Percentiles rank a stretch among this genome's conserved stretches.
These are phyloP conservation scores for Exophiala bonariae DNA, from an alignment of 2,329 filamentous ascomycete species.

Conservation along the genomic window DNA sequence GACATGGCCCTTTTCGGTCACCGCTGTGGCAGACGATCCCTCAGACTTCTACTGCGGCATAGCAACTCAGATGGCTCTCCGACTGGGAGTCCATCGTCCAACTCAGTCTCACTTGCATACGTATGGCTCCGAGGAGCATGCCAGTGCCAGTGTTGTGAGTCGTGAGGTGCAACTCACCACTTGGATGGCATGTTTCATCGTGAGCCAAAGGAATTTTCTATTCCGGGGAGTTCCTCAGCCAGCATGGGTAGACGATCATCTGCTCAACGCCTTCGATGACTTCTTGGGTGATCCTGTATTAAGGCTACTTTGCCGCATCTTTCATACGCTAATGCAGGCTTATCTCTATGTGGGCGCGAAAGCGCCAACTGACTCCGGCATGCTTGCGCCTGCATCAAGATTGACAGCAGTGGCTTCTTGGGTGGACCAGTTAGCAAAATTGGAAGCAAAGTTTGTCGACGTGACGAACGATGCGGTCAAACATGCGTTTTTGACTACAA, in stretches of 20 bases:
- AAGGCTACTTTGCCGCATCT: conserved; percentile 7
- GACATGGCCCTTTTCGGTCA: conserved; percentile 28
- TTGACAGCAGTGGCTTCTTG: conserved; percentile 1
- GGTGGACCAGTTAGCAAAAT: neutral
- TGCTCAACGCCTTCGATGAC: conserved; percentile 6
- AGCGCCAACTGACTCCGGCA: conserved; percentile 3
- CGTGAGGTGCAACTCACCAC: conserved; percentile 22
- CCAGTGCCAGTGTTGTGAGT: conserved; percentile 11
- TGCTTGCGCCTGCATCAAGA: conserved; percentile 4
- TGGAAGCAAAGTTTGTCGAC: conserved; percentile 3
- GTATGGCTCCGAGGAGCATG: conserved; percentile 20
- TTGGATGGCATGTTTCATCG: conserved; percentile 26
- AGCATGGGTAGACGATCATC: conserved; percentile 1
- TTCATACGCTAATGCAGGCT: conserved; percentile 3
- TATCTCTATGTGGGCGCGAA: conserved; percentile 6
- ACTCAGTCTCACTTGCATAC: conserved; percentile 19
- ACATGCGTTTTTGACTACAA: conserved; percentile 9
- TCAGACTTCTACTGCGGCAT: conserved; percentile 18
- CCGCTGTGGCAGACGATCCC: conserved; percentile 21
- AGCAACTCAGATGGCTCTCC: conserved; percentile 23
- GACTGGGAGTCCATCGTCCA: conserved; percentile 26
- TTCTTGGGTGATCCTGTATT: neutral
- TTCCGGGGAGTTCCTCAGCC: conserved; percentile 6
- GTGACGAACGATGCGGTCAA: conserved; percentile 3
- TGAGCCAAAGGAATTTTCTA: conserved; percentile 11